phyloP scores from a whole-genome alignment of 345 rosid species.

The Populus simonii region DNA sequence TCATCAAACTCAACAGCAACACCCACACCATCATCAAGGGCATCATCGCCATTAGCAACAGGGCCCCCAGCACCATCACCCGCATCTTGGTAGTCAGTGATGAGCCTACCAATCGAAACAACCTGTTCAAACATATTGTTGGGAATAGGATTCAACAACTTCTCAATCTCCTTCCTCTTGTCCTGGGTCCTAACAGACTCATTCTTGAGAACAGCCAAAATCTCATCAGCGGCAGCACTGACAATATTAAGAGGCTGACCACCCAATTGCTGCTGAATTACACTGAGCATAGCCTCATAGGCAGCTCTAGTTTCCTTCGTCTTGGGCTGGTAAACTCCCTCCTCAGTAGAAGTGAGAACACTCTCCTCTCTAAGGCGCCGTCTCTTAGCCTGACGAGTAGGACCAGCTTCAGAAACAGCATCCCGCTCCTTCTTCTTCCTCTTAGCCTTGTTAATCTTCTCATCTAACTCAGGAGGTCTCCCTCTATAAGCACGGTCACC shows the following conservation, averaged over 20 bases:
- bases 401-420: constrained; percentile 36
- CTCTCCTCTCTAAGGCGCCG: constrained; percentile 76
- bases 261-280: constrained; percentile 84
- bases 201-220: constrained; percentile 87
- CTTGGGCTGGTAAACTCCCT: constrained; percentile 89
- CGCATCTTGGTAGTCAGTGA: constrained; percentile 74
- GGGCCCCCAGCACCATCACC: constrained; percentile 46
- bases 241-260: constrained; percentile 79
- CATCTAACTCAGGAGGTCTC: constrained; percentile 80
- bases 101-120: constrained; percentile 68
- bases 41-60: constrained; percentile 58
- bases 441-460: constrained; percentile 82
- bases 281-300: constrained; percentile 80
- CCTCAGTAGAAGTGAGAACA: constrained; percentile 68
- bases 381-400: constrained; percentile 60
- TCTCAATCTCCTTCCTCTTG: constrained; percentile 83
- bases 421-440: constrained; percentile 76
- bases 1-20: constrained; percentile 88
- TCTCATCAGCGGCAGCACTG: constrained; percentile 88
- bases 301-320: constrained; percentile 88
- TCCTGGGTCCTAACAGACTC: constrained; percentile 54
- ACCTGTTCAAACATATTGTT: constrained; percentile 60
- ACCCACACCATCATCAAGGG: constrained; percentile 78
- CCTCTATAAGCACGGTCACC: constrained; percentile 84
- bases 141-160: constrained; percentile 54